Conservation (phyloP, 192 early-diverging fungal species). For the Coemansia sp. region DNA sequence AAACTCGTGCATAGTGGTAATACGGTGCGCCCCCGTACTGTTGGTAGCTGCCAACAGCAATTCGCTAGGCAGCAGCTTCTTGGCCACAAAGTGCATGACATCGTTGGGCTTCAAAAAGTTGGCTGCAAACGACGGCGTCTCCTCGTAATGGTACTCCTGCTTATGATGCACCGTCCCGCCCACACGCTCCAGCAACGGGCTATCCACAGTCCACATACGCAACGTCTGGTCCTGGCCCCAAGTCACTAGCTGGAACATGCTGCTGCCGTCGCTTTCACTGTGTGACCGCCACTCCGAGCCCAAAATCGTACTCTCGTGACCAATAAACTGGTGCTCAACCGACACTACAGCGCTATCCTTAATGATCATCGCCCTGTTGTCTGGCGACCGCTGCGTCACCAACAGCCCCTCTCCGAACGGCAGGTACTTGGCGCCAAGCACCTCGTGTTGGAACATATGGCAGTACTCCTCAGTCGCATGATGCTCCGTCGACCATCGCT, state of each 20-base stretch:
- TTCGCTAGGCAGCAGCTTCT: constrained; percentile 22
- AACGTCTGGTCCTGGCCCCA: constrained; percentile 51
- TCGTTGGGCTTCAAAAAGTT: constrained; percentile 46
- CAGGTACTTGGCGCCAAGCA: constrained; percentile 36
- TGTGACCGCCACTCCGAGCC: constrained; percentile 41
- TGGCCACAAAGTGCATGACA: constrained; percentile 38
- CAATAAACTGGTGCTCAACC: constrained; percentile 37
- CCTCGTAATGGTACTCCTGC: too few relatives aligned
- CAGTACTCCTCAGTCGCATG: constrained; percentile 23
- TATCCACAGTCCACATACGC: constrained; percentile 42
- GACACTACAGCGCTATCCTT: constrained; percentile 23
- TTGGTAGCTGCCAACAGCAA: constrained; percentile 23
- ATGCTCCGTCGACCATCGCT: constrained; percentile 29
- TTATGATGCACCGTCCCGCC: constrained; percentile 8
- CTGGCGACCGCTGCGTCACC: constrained; percentile 26
- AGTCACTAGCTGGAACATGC: constrained; percentile 45
- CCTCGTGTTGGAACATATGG: constrained; percentile 27
- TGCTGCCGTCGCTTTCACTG: neutral
- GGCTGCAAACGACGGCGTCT: constrained; percentile 39
- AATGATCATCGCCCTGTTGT: constrained; percentile 18
- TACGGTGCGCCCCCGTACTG: constrained; percentile 6
- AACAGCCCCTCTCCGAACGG: constrained; percentile 45
- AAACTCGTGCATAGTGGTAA: constrained; percentile 28
- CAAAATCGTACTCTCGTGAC: constrained; percentile 33
- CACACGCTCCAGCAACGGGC: constrained; percentile 13